Percentiles rank a stretch among this genome's conserved stretches.
Evolutionary conservation across 306 rosid species (phyloP).

Genomic region (Pyrus pyrifolia): DNA sequence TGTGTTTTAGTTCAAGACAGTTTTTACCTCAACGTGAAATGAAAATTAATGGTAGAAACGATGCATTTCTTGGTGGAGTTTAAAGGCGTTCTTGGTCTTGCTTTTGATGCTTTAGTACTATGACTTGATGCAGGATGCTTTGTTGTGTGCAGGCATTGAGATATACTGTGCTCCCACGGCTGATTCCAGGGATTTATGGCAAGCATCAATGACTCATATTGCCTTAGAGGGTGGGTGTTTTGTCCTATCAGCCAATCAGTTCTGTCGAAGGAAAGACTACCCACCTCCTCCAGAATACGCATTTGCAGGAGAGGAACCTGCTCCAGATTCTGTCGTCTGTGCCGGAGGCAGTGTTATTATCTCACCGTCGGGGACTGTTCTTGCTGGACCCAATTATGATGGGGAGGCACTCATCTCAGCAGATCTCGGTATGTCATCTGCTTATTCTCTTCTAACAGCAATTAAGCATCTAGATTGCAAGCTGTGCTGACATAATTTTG

Average conservation of each 20-base stretch:
- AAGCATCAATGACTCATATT: constrained; percentile 86
- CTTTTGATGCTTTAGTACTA: neutral
- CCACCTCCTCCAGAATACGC: constrained; percentile 84
- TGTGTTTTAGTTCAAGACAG: neutral
- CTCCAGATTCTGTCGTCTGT: constrained; percentile 82
- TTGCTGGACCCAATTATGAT: constrained; percentile 88
- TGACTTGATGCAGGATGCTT: constrained; percentile 6
- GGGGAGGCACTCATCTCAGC: constrained; percentile 90
- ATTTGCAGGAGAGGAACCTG: constrained; percentile 62
- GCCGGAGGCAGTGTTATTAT: constrained; percentile 91
- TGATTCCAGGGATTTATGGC: constrained; percentile 77
- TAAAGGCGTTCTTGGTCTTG: neutral
- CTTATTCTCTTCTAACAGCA: neutral
- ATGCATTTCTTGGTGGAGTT: neutral
- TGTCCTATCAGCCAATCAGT: constrained; percentile 82
- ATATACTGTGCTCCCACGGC: constrained; percentile 97
- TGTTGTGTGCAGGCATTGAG: constrained; percentile 55
- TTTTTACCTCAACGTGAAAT: neutral
- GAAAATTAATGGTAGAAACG: neutral
- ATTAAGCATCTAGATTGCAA: neutral
- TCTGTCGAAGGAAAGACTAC: constrained; percentile 83
- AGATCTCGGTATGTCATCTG: constrained; percentile 60
- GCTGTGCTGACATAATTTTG: neutral
- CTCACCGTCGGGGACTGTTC: constrained; percentile 78
- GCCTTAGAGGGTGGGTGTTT: constrained; percentile 95